Evolutionary conservation across 352 stramenopile genomes (phyloP), one percentile per base, ranked within the genome.

Genomic region (Aphanomyces euteiches): DNA sequence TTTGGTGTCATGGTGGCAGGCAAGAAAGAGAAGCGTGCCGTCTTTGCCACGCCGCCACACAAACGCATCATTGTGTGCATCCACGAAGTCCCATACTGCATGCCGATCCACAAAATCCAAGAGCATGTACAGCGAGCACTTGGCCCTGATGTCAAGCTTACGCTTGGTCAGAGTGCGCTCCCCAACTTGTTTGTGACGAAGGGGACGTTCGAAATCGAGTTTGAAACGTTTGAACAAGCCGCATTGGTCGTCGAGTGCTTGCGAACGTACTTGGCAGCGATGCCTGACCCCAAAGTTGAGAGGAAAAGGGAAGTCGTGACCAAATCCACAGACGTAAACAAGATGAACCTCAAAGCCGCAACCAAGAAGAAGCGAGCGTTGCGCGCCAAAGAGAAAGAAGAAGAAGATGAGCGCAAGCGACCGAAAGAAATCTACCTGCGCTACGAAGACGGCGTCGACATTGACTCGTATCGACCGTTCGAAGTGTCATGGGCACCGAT

Each of bases 1-100:
- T 95, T 95, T 67, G 87, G 87, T 36, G 85, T 95, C 21, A 93
- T 95, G 84, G 91, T 95, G 82, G 75, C 63, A 21, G 87, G 85
- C 60, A 91, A 77, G 77, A 89, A 88, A n/a, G 84, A 95, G 74
- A 88, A 90, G 64, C 87, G 87, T 0, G 79, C 87, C 0, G 85
- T 92, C 65, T 95, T 95, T 66, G 82, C 84, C 56, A 84, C 83
- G 2, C 54, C 73, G 0, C 75, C 73, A 36, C 78, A 86, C 13
- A 56, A 79, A 48, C 84, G 85, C 64, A 77, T 75, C 28, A 72
- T 80, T 17, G 77, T 95, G 19, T 85, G 84, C 48, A 69, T 95
- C 13, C 85, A 92, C 68, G 84, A 89, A 60, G 82, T 95, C 7
- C 85, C 87, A 21, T 92, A 90, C 67, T 85, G 84, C 15, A 92